Percentiles rank a stretch among this genome's conserved stretches.
These are phyloP conservation scores for Nothophaeocryptopus gaeumannii DNA, from an alignment of 2,329 filamentous ascomycete species.

Conservation along the genomic window DNA sequence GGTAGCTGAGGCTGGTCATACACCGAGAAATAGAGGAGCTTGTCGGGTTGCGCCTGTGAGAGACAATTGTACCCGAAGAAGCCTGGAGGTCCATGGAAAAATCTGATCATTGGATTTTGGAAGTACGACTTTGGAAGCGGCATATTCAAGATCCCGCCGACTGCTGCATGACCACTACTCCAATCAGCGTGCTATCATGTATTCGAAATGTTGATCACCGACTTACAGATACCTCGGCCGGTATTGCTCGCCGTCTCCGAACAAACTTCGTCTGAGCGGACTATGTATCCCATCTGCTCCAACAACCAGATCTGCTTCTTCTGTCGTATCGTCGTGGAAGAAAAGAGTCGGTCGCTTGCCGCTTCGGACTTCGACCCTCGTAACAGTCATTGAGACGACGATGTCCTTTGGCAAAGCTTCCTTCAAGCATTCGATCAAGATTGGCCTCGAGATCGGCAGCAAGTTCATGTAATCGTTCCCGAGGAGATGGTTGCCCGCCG, in stretches of 20 bases:
- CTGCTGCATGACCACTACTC: conserved; percentile 16
- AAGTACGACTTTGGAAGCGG: conserved; percentile 41
- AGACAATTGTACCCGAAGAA: conserved; percentile 48
- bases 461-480: too few relatives aligned
- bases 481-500: too few relatives aligned
- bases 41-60: not conserved
- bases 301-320: conserved; percentile 18
- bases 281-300: conserved; percentile 25
- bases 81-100: conserved; percentile 43
- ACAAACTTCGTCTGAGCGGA: conserved; percentile 33
- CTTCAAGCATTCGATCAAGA: too few relatives aligned
- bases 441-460: too few relatives aligned
- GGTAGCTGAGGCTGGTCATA: not conserved
- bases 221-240: conserved; percentile 24
- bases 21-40: not conserved
- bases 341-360: not conserved
- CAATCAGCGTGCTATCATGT: not conserved
- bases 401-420: too few relatives aligned
- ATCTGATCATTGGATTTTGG: conserved; percentile 36
- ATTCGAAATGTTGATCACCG: not conserved
- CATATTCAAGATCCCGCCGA: conserved; percentile 28
- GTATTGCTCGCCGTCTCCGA: conserved; percentile 35
- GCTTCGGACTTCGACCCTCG: too few relatives aligned
- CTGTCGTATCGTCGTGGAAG: conserved; percentile 14
- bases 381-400: too few relatives aligned